These are phyloP conservation scores for Epithemia pelagica DNA, from an alignment of 108 stramenopile species.

Conservation along the genomic window DNA sequence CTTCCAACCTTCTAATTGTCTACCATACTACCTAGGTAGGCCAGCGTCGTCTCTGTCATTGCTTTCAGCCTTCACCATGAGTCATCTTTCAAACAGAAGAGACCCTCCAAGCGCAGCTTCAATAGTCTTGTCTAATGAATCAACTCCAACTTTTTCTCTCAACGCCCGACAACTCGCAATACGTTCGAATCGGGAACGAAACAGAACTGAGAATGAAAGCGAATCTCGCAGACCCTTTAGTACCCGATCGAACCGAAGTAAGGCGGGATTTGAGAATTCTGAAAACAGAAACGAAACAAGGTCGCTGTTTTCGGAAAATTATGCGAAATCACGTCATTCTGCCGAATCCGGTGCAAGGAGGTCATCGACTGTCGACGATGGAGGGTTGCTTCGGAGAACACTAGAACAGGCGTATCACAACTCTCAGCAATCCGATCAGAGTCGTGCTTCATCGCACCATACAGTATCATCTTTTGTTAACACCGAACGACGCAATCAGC, in stretches of 20 bases:
- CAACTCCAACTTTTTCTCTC: not conserved
- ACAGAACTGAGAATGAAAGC: not conserved
- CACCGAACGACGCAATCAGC: not conserved
- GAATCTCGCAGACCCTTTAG: not conserved
- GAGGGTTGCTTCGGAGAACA: not conserved
- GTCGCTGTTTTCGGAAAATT: not conserved
- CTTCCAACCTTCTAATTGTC: no score
- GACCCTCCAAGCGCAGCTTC: constrained; percentile 1
- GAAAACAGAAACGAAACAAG: not conserved
- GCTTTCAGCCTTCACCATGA: no score
- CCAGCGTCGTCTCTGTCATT: no score
- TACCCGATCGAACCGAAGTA: not conserved
- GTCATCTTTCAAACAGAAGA: not conserved
- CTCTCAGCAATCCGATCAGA: not conserved
- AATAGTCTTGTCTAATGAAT: not conserved
- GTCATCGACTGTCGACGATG: not conserved
- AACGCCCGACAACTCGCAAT: not conserved
- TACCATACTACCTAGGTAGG: no score
- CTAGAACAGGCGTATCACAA: not conserved
- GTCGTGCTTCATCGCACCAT: not conserved
- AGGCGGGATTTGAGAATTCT: no score
- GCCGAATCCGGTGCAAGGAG: not conserved
- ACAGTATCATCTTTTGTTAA: not conserved
- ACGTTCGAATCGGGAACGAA: not conserved
- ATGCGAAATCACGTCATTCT: not conserved